A percentile compares a stretch with the other conserved stretches of the same genome.
Conservation (phyloP, 1,284 basidiomycete species). For the Sanghuangporus sanghuang region DNA sequence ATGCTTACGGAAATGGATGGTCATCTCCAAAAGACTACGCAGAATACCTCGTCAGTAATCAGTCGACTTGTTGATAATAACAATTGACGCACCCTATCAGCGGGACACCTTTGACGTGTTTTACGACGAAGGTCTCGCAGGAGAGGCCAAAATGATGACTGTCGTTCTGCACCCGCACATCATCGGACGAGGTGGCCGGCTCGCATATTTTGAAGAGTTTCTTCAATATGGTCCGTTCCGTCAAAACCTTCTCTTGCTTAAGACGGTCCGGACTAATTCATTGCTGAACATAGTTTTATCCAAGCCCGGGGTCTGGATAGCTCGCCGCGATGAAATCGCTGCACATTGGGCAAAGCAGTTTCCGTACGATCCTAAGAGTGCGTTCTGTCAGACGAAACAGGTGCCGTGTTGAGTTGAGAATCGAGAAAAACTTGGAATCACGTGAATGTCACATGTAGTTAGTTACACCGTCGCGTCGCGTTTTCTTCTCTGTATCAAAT, state of each 20-base stretch:
- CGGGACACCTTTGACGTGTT: constrained; percentile 16
- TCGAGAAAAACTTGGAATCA: too few species aligned
- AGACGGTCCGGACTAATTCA: not conserved
- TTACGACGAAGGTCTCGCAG: constrained; percentile 11
- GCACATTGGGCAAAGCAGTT: not conserved
- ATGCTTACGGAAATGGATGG: constrained; percentile 7
- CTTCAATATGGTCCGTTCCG: not conserved
- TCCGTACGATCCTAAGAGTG: not conserved
- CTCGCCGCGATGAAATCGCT: constrained; percentile 2
- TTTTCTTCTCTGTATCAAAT: too few species aligned
- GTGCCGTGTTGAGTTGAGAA: too few species aligned
- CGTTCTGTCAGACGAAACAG: not conserved
- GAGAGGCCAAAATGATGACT: constrained; percentile 34
- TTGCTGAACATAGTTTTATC: not conserved
- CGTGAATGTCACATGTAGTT: not conserved
- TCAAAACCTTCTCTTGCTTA: not conserved
- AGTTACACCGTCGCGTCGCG: not conserved
- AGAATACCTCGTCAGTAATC: constrained; percentile 29
- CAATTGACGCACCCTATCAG: constrained; percentile 33
- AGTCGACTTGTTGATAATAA: not conserved
- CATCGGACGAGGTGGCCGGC: constrained; percentile 1
- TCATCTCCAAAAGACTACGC: constrained; percentile 28
- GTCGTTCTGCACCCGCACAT: constrained; percentile 34
- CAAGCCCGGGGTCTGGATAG: not conserved
- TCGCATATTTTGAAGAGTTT: constrained; percentile 4